These are phyloP conservation scores for Candida stauntonica DNA, from an alignment of 805 yeast species.

Conservation along the genomic window DNA sequence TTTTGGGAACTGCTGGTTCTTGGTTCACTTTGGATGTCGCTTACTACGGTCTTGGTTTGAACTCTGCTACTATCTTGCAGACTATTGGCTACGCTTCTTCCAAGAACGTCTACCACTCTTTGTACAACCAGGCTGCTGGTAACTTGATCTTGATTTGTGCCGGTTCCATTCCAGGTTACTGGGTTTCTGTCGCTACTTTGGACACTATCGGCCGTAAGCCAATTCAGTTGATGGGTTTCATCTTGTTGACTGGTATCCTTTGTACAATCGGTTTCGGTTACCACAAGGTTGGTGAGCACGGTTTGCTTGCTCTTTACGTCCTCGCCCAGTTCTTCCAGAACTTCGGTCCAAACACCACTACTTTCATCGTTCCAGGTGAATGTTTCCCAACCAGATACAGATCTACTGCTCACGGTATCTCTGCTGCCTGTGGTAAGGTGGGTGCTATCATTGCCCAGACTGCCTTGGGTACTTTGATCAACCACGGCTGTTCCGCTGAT, in stretches of 20 bases:
- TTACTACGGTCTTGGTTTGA: constrained; percentile 82
- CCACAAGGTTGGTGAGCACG: constrained; percentile 60
- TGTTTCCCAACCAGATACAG: constrained; percentile 91
- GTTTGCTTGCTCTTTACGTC: constrained; percentile 72
- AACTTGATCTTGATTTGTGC: constrained; percentile 90
- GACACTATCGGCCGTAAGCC: constrained; percentile 84
- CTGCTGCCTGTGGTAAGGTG: constrained; percentile 88
- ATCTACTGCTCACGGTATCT: constrained; percentile 92
- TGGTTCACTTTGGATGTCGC: constrained; percentile 93
- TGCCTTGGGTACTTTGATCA: constrained; percentile 75
- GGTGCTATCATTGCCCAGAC: constrained; percentile 94
- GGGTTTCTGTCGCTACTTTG: constrained; percentile 76
- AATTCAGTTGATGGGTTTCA: constrained; percentile 73
- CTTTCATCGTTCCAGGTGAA: constrained; percentile 90
- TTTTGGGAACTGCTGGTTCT: constrained; percentile 85
- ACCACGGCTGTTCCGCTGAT: constrained; percentile 67
- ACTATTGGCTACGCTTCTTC: constrained; percentile 82
- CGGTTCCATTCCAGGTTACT: constrained; percentile 92
- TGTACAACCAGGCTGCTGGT: constrained; percentile 84
- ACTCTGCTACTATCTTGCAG: constrained; percentile 72
- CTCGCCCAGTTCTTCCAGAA: constrained; percentile 84
- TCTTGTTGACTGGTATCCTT: constrained; percentile 64
- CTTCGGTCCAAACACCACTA: constrained; percentile 91
- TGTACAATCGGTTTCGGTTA: constrained; percentile 83
- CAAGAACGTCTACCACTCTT: constrained; percentile 59